A percentile compares a stretch with the other conserved stretches of the same genome.
Conservation (phyloP, 2,329 filamentous ascomycete genomes). For the Hysterium pulicare region DNA sequence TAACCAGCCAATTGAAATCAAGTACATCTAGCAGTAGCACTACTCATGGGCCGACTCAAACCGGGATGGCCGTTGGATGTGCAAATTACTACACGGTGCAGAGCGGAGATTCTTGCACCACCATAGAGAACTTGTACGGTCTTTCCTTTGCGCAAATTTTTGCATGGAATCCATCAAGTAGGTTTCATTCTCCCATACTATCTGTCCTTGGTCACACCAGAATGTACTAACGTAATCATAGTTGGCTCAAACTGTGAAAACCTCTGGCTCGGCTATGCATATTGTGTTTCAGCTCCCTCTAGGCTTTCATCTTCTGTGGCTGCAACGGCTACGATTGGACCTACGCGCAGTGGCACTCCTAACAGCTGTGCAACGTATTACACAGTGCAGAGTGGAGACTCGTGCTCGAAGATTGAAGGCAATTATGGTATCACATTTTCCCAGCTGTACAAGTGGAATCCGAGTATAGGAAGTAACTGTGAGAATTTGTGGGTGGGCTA, state of each 20-base stretch:
- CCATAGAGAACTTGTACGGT: slow-evolving; percentile 7
- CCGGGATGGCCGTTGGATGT: not conserved
- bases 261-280: not conserved
- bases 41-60: slow-evolving; percentile 3
- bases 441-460: slow-evolving; percentile 16
- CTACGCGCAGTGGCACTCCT: slow-evolving; percentile 1
- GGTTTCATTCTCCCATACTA: not conserved
- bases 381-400: slow-evolving; percentile 2
- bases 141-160: slow-evolving; percentile 17
- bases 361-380: slow-evolving; percentile 2
- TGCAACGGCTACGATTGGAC: slow-evolving; percentile 4
- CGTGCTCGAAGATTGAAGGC: slow-evolving; percentile 10
- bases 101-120: slow-evolving; percentile 7
- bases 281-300: not conserved
- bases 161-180: slow-evolving; percentile 11
- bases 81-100: slow-evolving; percentile 1
- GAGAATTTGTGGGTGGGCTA: slow-evolving; percentile 11
- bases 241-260: not conserved
- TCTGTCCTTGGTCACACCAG: not conserved
- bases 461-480: slow-evolving; percentile 14
- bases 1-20: too few species aligned
- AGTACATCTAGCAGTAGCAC: too few species aligned
- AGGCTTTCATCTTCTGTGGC: not conserved
- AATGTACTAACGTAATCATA: not conserved
- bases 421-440: slow-evolving; percentile 13